Evolutionary conservation across 176 grass and related monocot species (phyloP).

Genomic region (Aechmea fasciata): DNA sequence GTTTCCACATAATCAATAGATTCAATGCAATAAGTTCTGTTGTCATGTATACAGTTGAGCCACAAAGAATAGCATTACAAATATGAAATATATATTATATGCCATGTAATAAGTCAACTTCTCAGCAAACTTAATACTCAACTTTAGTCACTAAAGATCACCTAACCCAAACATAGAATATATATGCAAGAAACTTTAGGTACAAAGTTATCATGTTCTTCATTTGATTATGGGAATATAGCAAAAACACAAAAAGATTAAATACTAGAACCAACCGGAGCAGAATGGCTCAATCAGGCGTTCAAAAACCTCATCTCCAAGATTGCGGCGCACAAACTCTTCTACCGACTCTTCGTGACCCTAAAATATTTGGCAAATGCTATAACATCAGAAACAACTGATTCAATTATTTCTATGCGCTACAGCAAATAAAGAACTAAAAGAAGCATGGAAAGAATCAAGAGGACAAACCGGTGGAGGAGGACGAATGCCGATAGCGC

Average conservation of each 20-base stretch:
- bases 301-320: conserved; percentile 85
- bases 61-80: no score
- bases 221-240: background rate
- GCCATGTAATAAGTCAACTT: no score
- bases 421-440: background rate
- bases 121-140: no score
- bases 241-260: background rate
- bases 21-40: no score
- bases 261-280: conserved; percentile 35
- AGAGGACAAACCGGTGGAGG: conserved; percentile 83
- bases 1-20: no score
- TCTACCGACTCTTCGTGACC: conserved; percentile 86
- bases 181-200: no score
- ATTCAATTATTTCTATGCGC: background rate
- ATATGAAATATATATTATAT: no score
- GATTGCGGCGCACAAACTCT: conserved; percentile 91
- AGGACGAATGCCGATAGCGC: conserved; percentile 69
- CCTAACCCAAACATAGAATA: no score
- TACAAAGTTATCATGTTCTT: no score
- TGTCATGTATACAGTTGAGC: no score
- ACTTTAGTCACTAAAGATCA: no score
- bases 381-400: background rate
- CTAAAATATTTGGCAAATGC: conserved; percentile 72
- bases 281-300: conserved; percentile 93
- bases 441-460: background rate